phyloP scores from a whole-genome alignment of 148 eudicot species.

The Rhododendron molle region DNA sequence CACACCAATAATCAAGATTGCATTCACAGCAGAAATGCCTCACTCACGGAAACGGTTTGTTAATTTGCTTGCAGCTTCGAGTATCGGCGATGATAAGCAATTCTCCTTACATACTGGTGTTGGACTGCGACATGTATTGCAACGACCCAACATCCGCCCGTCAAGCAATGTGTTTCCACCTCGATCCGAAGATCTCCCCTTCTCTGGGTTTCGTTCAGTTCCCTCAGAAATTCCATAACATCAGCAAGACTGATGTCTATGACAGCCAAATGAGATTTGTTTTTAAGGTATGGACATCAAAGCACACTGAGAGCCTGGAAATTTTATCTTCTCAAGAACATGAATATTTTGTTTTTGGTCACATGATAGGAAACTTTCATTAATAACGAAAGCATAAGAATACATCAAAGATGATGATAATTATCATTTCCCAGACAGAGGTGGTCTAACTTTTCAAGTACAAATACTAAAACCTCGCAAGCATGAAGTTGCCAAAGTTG shows the following conservation, averaged over 20 bases:
- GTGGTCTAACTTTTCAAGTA: no score
- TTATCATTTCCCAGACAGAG: no score
- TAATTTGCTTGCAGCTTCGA: conserved; percentile 5
- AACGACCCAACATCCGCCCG: conserved; percentile 35
- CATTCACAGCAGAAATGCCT: background rate
- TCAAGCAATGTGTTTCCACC: conserved; percentile 24
- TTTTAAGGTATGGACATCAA: background rate
- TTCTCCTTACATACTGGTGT: conserved; percentile 27
- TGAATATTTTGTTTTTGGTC: no score
- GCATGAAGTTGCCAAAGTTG: no score
- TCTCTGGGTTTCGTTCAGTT: conserved; percentile 36
- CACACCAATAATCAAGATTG: no score
- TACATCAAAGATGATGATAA: no score
- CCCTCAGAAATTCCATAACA: conserved; percentile 35
- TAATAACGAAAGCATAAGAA: no score
- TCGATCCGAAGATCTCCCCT: conserved; percentile 25
- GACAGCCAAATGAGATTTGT: conserved; percentile 14
- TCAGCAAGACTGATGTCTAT: conserved; percentile 28
- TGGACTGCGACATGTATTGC: conserved; percentile 52
- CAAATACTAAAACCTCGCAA: no score
- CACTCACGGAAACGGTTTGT: background rate
- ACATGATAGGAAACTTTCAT: no score
- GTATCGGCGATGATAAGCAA: conserved; percentile 36
- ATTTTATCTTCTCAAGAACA: background rate
- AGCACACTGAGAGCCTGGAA: background rate